Evolutionary conservation across 805 yeast species (phyloP).

Genomic region (Brettanomyces nanus): DNA sequence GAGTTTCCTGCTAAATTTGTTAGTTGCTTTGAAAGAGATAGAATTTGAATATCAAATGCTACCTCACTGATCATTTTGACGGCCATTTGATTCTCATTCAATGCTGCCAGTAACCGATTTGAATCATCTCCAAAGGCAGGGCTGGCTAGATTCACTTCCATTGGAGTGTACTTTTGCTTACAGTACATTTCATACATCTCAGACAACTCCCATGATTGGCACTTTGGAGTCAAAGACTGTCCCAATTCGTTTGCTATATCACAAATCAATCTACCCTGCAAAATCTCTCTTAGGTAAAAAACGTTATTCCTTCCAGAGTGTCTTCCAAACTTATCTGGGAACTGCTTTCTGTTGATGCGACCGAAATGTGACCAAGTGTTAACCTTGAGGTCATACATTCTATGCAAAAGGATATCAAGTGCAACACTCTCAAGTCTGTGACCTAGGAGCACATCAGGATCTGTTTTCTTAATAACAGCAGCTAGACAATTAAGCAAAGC

Average conservation of each 20-base stretch:
- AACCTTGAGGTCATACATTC: constrained; percentile 70
- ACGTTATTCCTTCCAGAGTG: constrained; percentile 39
- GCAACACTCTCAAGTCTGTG: constrained; percentile 77
- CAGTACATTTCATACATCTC: constrained; percentile 87
- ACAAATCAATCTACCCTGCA: constrained; percentile 82
- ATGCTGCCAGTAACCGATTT: constrained; percentile 54
- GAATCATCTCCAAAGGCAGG: constrained; percentile 63
- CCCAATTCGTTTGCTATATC: constrained; percentile 95
- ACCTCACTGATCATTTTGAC: constrained; percentile 68
- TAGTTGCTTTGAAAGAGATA: constrained; percentile 83
- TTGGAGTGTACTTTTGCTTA: constrained; percentile 46
- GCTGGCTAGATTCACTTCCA: constrained; percentile 68
- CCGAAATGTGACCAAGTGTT: constrained; percentile 78
- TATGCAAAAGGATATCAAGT: constrained; percentile 69
- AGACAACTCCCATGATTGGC: constrained; percentile 88
- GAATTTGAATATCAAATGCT: constrained; percentile 74
- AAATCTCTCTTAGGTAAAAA: constrained; percentile 52
- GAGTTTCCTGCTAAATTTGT: constrained; percentile 95
- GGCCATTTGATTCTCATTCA: constrained; percentile 58
- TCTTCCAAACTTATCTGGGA: constrained; percentile 70
- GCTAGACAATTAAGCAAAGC: constrained; percentile 67
- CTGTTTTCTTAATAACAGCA: constrained; percentile 60
- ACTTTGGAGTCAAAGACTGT: constrained; percentile 80
- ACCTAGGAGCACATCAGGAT: constrained; percentile 88
- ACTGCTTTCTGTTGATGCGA: constrained; percentile 62